Conservation (phyloP, 148 eudicot genomes). For the Spergularia bocconei region DNA sequence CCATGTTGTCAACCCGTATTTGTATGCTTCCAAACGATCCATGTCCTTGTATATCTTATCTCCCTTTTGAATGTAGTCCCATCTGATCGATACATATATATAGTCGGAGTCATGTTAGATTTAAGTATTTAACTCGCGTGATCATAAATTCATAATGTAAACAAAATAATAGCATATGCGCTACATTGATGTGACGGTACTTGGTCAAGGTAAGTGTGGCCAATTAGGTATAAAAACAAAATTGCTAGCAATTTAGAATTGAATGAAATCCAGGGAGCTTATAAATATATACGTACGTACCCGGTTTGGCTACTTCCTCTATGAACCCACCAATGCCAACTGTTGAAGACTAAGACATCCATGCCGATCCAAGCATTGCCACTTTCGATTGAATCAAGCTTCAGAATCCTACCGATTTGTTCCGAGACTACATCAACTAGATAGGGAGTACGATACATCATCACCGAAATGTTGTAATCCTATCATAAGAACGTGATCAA, state of each 20-base stretch:
- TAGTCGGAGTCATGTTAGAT: too few species aligned
- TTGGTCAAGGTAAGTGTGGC: too few species aligned
- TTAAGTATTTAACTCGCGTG: too few species aligned
- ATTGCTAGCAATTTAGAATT: too few species aligned
- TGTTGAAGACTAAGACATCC: conserved; percentile 57
- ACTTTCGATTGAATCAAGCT: conserved; percentile 39
- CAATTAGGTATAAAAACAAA: too few species aligned
- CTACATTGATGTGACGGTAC: too few species aligned
- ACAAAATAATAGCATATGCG: too few species aligned
- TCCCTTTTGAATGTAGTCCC: conserved; percentile 46
- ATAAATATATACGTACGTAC: conserved; percentile 11
- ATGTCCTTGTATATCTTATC: conserved; percentile 32
- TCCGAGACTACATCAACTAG: conserved; percentile 50
- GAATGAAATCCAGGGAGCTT: too few species aligned
- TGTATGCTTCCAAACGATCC: conserved; percentile 35
- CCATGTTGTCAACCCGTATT: conserved; percentile 44
- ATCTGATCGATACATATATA: conserved; percentile 20
- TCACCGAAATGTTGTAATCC: conserved; percentile 34
- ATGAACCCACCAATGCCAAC: conserved; percentile 80
- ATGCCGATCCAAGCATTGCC: conserved; percentile 53
- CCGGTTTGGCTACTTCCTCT: conserved; percentile 32
- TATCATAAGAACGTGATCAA: not conserved
- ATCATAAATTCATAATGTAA: too few species aligned
- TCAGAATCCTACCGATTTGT: conserved; percentile 37
- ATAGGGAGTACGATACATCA: conserved; percentile 30